Evolutionary conservation across 352 stramenopile genomes (phyloP), one percentile per base, ranked within the genome.

Genomic region (Blastocystis sp.): DNA sequence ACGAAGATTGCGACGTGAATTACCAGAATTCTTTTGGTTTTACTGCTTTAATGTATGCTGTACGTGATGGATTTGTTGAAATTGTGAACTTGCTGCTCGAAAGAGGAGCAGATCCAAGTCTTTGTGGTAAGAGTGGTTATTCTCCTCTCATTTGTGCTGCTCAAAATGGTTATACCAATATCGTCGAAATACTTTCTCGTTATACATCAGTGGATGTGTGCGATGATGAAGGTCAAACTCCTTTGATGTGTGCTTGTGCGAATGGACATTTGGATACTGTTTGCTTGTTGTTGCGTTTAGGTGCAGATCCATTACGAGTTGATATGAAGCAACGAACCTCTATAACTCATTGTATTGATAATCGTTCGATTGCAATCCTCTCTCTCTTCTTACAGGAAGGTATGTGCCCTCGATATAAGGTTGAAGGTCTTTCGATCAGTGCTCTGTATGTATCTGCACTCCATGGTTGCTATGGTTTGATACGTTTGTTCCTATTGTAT

Each of bases 11-110:
- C 16, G 14, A 69, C 14, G 24, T 77, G 65, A 46, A 77, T 21
- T 24, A 27, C 52, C 65, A 77, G 65, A 46, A 77, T 77, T 77
- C 65, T 39, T 77, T 37, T 77, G 65, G 65, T 27, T 77, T 54
- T 56, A 77, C 65, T 49, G 65, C 65, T 11, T 49, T 77, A 29
- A 77, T 77, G 65, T 77, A 77, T 77, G 65, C 65, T 51, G 49
- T n/a, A 12, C 65, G 65, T 49, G 65, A 77, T 46, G 65, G 65
- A 37, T 46, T 54, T 46, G 7, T 51, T 7, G 19, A 37, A 3
- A 52, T 77, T 37, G 49, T 43, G 3, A 32, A 35, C 37, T 24
- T 81, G 7, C 49, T 81, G 61, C 49, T 81, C 16, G 16, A 66
- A 27, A 16, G 49, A 39, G 71, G 71, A 37, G 71, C 71, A 59